These are phyloP conservation scores for Ophiosphaerella korrae DNA, from an alignment of 2,329 filamentous ascomycete genomes.

Conservation along the genomic window DNA sequence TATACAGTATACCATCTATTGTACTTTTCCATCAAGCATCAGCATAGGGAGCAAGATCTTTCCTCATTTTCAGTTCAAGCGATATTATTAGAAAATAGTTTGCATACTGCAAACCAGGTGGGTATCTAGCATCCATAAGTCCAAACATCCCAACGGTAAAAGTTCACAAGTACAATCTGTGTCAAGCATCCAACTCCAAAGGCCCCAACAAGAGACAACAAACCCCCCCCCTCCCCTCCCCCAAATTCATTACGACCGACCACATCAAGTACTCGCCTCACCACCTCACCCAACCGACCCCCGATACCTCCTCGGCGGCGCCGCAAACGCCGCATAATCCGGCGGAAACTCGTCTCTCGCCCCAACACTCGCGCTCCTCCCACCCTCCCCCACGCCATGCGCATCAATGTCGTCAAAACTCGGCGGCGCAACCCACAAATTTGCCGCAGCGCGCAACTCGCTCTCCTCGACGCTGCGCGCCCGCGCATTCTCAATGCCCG, in stretches of 20 bases:
- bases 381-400: too few relatives aligned
- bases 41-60: background rate
- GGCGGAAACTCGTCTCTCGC: slow-evolving; percentile 34
- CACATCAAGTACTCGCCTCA: background rate
- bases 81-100: background rate
- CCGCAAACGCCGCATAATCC: slow-evolving; percentile 32
- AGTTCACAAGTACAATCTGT: slow-evolving; percentile 1
- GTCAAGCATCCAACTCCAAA: background rate
- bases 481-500: slow-evolving; percentile 39
- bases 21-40: background rate
- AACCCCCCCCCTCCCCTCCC: background rate
- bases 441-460: slow-evolving; percentile 33
- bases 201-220: background rate
- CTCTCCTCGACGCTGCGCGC: slow-evolving; percentile 35
- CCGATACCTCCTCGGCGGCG: slow-evolving; percentile 12
- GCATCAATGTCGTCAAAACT: slow-evolving; percentile 7
- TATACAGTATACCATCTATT: too few relatives aligned
- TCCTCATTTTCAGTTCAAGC: too few relatives aligned
- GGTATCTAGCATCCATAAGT: slow-evolving; percentile 1
- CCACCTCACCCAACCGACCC: slow-evolving; percentile 5
- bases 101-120: background rate
- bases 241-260: background rate
- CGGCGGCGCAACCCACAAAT: slow-evolving; percentile 43
- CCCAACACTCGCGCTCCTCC: slow-evolving; percentile 3
- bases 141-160: background rate